Evolutionary conservation across 2,329 filamentous ascomycete genomes (phyloP), one percentile per base, ranked within the genome.

Genomic region (Colletotrichum chrysophilum): DNA sequence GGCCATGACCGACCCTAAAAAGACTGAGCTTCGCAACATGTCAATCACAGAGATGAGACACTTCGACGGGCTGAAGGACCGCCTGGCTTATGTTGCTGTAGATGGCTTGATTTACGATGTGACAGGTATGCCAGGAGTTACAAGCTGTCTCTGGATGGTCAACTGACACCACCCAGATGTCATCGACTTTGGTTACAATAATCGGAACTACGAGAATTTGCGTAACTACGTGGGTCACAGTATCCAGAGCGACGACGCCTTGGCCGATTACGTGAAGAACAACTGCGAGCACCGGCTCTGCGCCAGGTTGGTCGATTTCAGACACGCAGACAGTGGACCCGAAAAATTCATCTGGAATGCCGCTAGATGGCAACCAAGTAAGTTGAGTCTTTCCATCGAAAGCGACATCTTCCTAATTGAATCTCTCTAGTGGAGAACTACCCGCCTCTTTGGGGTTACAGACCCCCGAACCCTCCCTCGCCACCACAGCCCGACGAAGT

Each of bases 41-140:
- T 60, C 26, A 13, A 3, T 13, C 4, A 1, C 12, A 1, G 73
- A 75, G 24, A 32, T 75, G 12, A 30, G n/a, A 5, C n/a, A 6
- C 6, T 74, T 56, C 21, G 30, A 75, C 26, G 70, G 73, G 14
- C 66, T 38, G 10, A 24, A 71, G 2, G 75, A 48, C 32, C 18
- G n/a, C n/a, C n/a, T 52, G 43, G 66, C 62, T 4, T 77, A 66
- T 14, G 66, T 77, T 13, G 73, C 70, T 4, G 60, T 71, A 3
- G 52, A 70, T 5, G 68, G 13, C 7, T 13, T 69, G 60, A 70
- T 78, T 9, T 78, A 78, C 56, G 68, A 78, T 52, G 34, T 77
- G 5, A 78, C 76, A 5, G 70, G 77, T 78, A 52, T 48, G 77
- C 55, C 9, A 52, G 24, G 0, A 38, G 16, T 7, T 18, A 26